Evolutionary conservation across 306 rosid species (phyloP), one percentile per base, ranked within the genome.

Genomic region (Pachyrhizus erosus): DNA sequence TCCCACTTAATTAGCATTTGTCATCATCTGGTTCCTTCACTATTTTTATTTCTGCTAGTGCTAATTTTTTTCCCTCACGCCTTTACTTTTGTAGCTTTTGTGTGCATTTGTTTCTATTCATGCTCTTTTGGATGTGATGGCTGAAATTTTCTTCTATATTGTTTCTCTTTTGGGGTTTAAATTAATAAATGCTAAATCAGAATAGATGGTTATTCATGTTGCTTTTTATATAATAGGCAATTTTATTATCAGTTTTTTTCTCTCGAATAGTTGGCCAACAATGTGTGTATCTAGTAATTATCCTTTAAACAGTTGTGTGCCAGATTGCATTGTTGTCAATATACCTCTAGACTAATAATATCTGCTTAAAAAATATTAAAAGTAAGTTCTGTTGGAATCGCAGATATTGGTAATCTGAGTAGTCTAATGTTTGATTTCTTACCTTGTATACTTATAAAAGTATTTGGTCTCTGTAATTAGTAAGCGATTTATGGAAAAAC

Each of bases 141-240:
- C 51, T 39, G 20, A 6, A 29, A 23, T 54, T 48, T 75, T 48
- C 10, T 49, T 64, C 75, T 34, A 1, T 39, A 54, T 27, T 37
- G 43, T 65, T 3, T 49, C 5, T 66, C 3, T n/a, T 9, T 48
- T 4, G 2, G 27, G 60, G 7, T 68, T 3, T 68, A 49, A 34
- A n/a, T n/a, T n/a, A n/a, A n/a, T n/a, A n/a, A n/a, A n/a, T n/a
- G n/a, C n/a, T n/a, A n/a, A n/a, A n/a, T n/a, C n/a, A n/a, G n/a
- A n/a, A n/a, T n/a, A n/a, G n/a, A n/a, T n/a, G n/a, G 39, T 48
- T 60, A 24, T 69, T 79, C 57, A 23, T 80, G 73, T 20, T 61
- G 27, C 54, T 73, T 60, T 8, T 61, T 51, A 51, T 57, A 12
- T 70, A 8, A 8, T 8, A 21, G n/a, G n/a, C n/a, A 45, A 2